A percentile compares a stretch with the other conserved stretches of the same genome.
These are phyloP conservation scores for Asterochloris erici DNA, from an alignment of 139 green algal species.

Conservation along the genomic window DNA sequence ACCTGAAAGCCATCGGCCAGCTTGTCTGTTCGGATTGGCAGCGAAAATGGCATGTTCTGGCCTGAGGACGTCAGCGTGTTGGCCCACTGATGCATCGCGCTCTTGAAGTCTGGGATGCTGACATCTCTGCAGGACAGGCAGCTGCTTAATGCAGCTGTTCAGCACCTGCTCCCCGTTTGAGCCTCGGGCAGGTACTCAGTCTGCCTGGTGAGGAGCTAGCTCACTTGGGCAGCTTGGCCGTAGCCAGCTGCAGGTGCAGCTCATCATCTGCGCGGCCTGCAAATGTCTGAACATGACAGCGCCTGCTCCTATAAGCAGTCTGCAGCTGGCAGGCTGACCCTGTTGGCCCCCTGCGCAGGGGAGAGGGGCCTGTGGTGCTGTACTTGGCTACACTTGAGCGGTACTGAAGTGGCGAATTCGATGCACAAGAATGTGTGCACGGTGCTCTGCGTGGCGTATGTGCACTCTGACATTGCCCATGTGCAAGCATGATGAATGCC, in stretches of 20 bases:
- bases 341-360: background rate
- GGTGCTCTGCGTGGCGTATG: too few relatives aligned
- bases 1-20: slow-evolving; percentile 11
- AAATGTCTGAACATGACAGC: too few relatives aligned
- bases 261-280: background rate
- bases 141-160: background rate
- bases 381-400: too few relatives aligned
- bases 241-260: slow-evolving; percentile 11
- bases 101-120: background rate
- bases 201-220: too few relatives aligned
- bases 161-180: background rate
- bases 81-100: slow-evolving; percentile 12
- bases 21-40: slow-evolving; percentile 7
- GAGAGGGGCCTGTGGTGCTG: background rate
- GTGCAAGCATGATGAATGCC: too few relatives aligned
- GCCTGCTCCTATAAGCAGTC: too few relatives aligned
- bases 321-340: background rate
- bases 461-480: too few relatives aligned
- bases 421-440: too few relatives aligned
- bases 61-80: background rate
- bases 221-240: slow-evolving; percentile 10
- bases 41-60: slow-evolving; percentile 12
- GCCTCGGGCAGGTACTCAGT: background rate
- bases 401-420: too few relatives aligned
- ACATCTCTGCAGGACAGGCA: background rate